These are phyloP conservation scores for Ambrosia trifida DNA, from an alignment of 129 eudicot species.

Conservation along the genomic window DNA sequence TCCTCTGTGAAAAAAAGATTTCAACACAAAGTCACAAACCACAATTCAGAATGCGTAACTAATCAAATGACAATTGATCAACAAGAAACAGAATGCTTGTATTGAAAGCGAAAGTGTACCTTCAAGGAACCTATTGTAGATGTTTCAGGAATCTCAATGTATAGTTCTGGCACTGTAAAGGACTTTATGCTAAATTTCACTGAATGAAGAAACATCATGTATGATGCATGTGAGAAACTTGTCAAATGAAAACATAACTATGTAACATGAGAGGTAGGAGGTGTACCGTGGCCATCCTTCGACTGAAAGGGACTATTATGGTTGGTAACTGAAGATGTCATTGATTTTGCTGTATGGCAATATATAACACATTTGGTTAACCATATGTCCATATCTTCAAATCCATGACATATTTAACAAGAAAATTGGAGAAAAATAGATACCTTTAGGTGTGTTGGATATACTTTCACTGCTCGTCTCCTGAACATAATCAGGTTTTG, in stretches of 20 bases:
- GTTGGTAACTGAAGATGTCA: constrained; percentile 42
- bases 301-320: constrained; percentile 39
- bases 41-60: background rate
- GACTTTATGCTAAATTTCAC: constrained; percentile 92
- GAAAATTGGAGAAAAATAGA: background rate
- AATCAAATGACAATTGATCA: constrained; percentile 8
- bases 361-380: constrained; percentile 17
- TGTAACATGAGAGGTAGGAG: background rate
- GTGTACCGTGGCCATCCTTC: constrained; percentile 61
- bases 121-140: constrained; percentile 87
- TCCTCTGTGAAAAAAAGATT: constrained; percentile 47
- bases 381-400: background rate
- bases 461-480: constrained; percentile 78
- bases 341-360: constrained; percentile 43
- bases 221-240: constrained; percentile 33
- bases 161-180: constrained; percentile 89
- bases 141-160: constrained; percentile 91
- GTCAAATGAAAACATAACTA: background rate
- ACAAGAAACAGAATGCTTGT: constrained; percentile 15
- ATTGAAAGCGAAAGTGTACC: constrained; percentile 41
- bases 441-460: constrained; percentile 71
- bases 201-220: constrained; percentile 38
- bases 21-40: constrained; percentile 14
- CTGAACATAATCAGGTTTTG: constrained; percentile 48
- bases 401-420: constrained; percentile 1